Evolutionary conservation across 2,329 filamentous ascomycete genomes (phyloP).

Genomic region (Stagonosporopsis tanaceti): DNA sequence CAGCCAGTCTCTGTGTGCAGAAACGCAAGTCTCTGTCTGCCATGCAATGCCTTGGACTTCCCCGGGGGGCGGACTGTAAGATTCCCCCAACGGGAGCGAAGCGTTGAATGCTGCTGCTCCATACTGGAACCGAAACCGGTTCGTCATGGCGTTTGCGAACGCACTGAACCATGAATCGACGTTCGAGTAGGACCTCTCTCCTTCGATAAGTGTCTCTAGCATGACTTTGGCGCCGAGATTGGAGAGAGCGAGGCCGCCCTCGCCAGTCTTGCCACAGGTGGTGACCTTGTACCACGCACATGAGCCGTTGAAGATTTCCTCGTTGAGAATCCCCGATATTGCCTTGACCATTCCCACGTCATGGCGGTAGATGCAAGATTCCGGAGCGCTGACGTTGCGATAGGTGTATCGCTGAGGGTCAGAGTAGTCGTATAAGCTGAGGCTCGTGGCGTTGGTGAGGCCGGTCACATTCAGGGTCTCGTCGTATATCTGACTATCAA

Average conservation of each 20-base stretch:
- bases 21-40: neutral
- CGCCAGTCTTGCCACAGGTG: too few relatives aligned
- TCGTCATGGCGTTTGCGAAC: too few relatives aligned
- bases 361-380: neutral
- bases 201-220: too few relatives aligned
- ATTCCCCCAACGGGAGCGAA: too few relatives aligned
- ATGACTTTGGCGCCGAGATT: too few relatives aligned
- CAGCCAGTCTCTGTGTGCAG: neutral
- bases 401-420: neutral
- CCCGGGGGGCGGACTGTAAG: neutral
- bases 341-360: neutral
- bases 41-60: constrained; percentile 1
- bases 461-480: neutral
- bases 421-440: neutral
- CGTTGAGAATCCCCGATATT: neutral
- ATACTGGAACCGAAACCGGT: too few relatives aligned
- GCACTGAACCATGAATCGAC: too few relatives aligned
- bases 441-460: neutral
- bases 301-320: neutral
- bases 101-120: too few relatives aligned
- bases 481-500: too few relatives aligned
- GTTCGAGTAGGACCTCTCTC: too few relatives aligned
- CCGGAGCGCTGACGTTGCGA: neutral
- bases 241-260: too few relatives aligned
- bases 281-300: neutral